Base-by-base conservation (phyloP, 306 rosid genomes). In the Elaeagnus macrophylla region DNA sequence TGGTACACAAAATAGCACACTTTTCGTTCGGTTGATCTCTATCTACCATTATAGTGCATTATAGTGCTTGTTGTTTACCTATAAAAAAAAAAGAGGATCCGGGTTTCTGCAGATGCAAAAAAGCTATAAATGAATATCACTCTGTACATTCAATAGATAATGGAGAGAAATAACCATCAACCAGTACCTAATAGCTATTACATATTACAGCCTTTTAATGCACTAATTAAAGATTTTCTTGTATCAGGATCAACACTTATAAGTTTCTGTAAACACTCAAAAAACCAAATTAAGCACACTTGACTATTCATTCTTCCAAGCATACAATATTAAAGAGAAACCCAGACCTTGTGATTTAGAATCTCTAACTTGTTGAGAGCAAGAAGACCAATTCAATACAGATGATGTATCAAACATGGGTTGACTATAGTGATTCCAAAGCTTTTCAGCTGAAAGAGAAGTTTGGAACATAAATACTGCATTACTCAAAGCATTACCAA, bases 381-480 rank as follows among this genome's bases (percentile, higher is more conserved):
- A 72, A 39, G 32, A 25, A 25, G 90, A 78, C 89, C 80, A 72
- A 15, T 52, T 68, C 40, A 73, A 32, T 51, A 71, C 72, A 51
- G 83, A 69, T 57, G 83, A 69, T 57, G 84, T 67, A 64, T 80
- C 83, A n/a, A 68, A 48, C 53, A 42, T 53, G 11, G 82, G 55
- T 20, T 75, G 78, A 37, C 57, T 58, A 48, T 57, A 25, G 4
- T 25, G 2, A 25, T 25, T 46, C 79, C 82, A 74, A 7, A 57
- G 12, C 64, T 81, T 83, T 32, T 88, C 70, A 16, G 73, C 72
- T 7, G 81, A 60, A 53, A 79, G 66, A 61, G 77, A 64, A 7
- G 91, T 86, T 72, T 83, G 94, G 67, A 90, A 90, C 94, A 90
- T 77, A 71, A 90, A 90, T 54, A 86, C 94, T 12, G 94, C 94